Base-by-base conservation (phyloP, 2,329 filamentous ascomycete genomes). In the Talaromyces funiculosus region DNA sequence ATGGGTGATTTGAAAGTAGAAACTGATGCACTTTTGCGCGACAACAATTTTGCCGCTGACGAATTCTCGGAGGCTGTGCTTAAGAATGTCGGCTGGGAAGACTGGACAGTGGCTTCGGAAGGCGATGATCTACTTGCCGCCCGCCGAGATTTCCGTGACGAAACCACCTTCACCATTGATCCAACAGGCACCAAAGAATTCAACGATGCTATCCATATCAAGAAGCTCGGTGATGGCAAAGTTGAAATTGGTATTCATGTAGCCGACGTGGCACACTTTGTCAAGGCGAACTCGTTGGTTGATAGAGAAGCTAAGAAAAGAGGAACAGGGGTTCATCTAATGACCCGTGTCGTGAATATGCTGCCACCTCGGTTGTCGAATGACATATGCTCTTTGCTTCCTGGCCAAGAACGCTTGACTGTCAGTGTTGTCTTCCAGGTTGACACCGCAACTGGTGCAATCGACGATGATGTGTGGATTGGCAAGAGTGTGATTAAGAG, bases 1-100 rank as follows among this genome's bases (percentile, higher is more conserved):
- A 97, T 97, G 90, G 94, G 94, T 66, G 92, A 99, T 73, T 83
- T 96, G 67, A 96, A 92, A 79, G 93, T 99, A 61, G 94, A 99
- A 79, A 99, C 94, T 2, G 94, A 99, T 79, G 94, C 94, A 61
- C 85, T 99, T 61, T 85, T 99, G 56, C 89, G 94, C 63, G 94
- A 99, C 80, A 99, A 99, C 84, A 99, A 99, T 80, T 99, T 99
- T 72, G 90, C 90, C 14, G 92, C 92, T 0, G 94, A 99, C 70
- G 94, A 97, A 66, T 99, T 99, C 75, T 96, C 93, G 4, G 94
- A 99, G 70, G 93, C 94, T 60, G 94, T 99, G 53, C 80, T 96
- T 65, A 92, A 93, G 74, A 97, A 90, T 71, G 90, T 97, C 65
- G 90, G 90, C 40, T 88, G 92, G 67, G 90, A 96, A 65, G 90